Conservation (phyloP, 1,139 yeast species). For the Entelexis sorbosivorans region DNA sequence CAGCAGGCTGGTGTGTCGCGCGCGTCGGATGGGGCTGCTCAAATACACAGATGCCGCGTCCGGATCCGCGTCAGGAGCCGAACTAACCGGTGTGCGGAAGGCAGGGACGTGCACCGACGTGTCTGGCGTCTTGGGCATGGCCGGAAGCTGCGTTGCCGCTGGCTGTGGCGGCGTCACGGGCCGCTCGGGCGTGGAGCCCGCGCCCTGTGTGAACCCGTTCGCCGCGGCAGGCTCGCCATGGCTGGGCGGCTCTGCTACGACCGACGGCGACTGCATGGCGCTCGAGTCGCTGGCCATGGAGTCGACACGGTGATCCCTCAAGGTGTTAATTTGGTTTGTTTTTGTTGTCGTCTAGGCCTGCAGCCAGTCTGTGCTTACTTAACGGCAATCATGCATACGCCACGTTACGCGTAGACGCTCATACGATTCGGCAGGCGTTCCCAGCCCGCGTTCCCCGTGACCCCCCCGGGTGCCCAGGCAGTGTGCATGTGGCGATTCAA, state of each 20-base stretch:
- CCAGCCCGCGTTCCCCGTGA: not conserved
- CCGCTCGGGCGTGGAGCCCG: slow-evolving; percentile 6
- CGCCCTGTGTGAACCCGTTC: not conserved
- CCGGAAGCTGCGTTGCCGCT: not conserved
- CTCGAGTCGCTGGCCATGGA: not conserved
- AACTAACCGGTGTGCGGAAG: slow-evolving; percentile 7
- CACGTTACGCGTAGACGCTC: slow-evolving; percentile 3
- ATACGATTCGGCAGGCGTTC: not conserved
- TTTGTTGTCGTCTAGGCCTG: slow-evolving; percentile 3
- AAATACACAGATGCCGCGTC: slow-evolving; percentile 17
- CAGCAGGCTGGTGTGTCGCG: slow-evolving; percentile 1
- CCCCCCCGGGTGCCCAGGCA: no score
- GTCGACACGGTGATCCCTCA: not conserved
- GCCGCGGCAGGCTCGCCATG: not conserved
- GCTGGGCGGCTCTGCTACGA: not conserved
- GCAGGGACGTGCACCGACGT: not conserved
- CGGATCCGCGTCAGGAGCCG: not conserved
- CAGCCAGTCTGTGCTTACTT: not conserved
- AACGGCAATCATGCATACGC: not conserved
- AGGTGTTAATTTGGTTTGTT: not conserved
- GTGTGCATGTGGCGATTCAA: no score
- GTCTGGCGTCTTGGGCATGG: slow-evolving; percentile 12
- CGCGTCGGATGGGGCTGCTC: slow-evolving; percentile 18
- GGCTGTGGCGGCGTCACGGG: slow-evolving; percentile 5
- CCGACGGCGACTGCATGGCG: not conserved